phyloP scores from a whole-genome alignment of 2,329 filamentous ascomycete genomes.

The Fusarium annulatum region DNA sequence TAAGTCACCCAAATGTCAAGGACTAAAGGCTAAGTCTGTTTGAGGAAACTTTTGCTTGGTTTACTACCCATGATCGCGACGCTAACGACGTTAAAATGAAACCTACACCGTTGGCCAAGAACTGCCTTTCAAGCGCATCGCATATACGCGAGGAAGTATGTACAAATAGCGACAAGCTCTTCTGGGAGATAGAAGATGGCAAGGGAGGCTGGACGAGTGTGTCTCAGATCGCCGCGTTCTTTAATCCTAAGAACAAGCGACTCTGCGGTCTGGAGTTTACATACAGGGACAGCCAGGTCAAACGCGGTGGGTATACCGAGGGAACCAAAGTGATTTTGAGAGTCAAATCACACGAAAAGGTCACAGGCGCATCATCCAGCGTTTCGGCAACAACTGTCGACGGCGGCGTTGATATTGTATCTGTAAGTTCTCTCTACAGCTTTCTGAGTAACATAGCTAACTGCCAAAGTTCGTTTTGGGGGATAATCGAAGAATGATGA shows the following conservation, averaged over 20 bases:
- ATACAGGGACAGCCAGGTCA: neutral
- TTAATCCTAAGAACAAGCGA: neutral
- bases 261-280: neutral
- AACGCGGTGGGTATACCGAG: neutral
- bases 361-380: too few relatives aligned
- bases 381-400: too few relatives aligned
- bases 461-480: too few relatives aligned
- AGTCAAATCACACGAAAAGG: too few relatives aligned
- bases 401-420: too few relatives aligned
- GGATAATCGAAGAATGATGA: too few relatives aligned
- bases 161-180: neutral
- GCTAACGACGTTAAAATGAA: too few relatives aligned
- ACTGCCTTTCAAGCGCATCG: neutral
- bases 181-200: neutral
- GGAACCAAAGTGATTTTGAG: neutral
- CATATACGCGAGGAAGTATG: accelerated
- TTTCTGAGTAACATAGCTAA: too few relatives aligned
- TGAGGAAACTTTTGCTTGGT: too few relatives aligned
- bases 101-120: neutral
- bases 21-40: too few relatives aligned
- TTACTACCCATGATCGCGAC: too few relatives aligned
- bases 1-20: neutral
- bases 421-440: too few relatives aligned
- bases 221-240: neutral
- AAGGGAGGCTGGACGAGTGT: neutral